Conservation (phyloP, 352 stramenopile genomes). For the Phytopythium boreale region DNA sequence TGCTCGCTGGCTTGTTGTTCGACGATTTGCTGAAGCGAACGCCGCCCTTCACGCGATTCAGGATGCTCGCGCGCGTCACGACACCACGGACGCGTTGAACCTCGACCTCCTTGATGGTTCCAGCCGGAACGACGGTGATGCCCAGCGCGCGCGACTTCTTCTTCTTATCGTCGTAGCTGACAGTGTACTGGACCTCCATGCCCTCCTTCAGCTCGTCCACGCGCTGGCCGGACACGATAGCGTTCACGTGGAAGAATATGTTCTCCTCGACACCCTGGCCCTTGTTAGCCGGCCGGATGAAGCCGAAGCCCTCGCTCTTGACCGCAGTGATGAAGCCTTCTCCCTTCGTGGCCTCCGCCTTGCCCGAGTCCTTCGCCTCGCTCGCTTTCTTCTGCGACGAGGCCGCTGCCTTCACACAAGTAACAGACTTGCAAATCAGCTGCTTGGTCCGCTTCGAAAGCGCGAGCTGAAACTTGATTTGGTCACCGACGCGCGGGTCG, state of each 20-base stretch:
- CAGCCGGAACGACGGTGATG: constrained; percentile 48
- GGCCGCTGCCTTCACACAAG: constrained; percentile 32
- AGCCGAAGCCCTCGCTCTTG: constrained; percentile 73
- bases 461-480: constrained; percentile 58
- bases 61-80: constrained; percentile 59
- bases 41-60: constrained; percentile 43
- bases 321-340: constrained; percentile 66
- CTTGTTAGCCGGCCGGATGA: constrained; percentile 58
- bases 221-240: constrained; percentile 50
- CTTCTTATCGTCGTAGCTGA: constrained; percentile 69
- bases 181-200: constrained; percentile 63
- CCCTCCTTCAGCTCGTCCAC: constrained; percentile 60
- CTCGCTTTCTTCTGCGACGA: constrained; percentile 11
- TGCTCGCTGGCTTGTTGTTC: constrained; percentile 38
- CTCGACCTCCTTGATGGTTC: constrained; percentile 55
- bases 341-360: constrained; percentile 16
- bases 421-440: constrained; percentile 49
- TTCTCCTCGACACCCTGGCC: constrained; percentile 44
- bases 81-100: constrained; percentile 37
- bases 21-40: constrained; percentile 33
- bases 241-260: constrained; percentile 82
- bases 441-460: constrained; percentile 67
- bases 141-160: constrained; percentile 56
- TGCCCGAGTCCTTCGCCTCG: constrained; percentile 14
- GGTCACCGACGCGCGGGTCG: constrained; percentile 54